These are phyloP conservation scores for Rhinocladiella mackenziei DNA, from an alignment of 2,329 filamentous ascomycete species.

Conservation along the genomic window DNA sequence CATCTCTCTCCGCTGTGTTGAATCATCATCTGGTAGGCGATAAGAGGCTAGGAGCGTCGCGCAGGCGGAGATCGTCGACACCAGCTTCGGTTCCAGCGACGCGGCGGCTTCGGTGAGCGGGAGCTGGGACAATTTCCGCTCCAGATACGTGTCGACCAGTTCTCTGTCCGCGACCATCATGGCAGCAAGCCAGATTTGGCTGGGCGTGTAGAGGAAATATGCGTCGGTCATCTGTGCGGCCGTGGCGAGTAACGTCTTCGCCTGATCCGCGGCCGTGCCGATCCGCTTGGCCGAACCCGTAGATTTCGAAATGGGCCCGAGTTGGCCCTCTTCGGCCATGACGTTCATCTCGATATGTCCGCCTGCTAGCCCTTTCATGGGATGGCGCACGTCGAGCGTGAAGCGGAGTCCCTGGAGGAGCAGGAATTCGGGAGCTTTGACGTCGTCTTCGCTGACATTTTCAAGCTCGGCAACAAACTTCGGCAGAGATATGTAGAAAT, in stretches of 20 bases:
- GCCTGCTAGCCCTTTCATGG: slow-evolving; percentile 81
- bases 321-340: slow-evolving; percentile 53
- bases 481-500: slow-evolving; percentile 65
- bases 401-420: slow-evolving; percentile 90
- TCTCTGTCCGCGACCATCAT: slow-evolving; percentile 67
- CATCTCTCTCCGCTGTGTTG: slow-evolving; percentile 41
- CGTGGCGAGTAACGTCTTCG: slow-evolving; percentile 69
- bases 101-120: background rate
- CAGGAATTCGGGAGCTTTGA: slow-evolving; percentile 87
- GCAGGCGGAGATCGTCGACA: slow-evolving; percentile 39
- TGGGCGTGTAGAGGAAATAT: slow-evolving; percentile 95
- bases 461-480: slow-evolving; percentile 67
- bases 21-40: slow-evolving; percentile 37
- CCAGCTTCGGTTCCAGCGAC: slow-evolving; percentile 29
- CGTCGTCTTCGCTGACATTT: slow-evolving; percentile 70
- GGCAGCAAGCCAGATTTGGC: slow-evolving; percentile 86
- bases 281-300: slow-evolving; percentile 42
- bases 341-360: slow-evolving; percentile 73
- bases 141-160: slow-evolving; percentile 43
- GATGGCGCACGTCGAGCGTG: slow-evolving; percentile 88
- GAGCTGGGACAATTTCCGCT: slow-evolving; percentile 39
- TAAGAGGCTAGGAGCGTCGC: slow-evolving; percentile 40
- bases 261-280: slow-evolving; percentile 64
- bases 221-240: slow-evolving; percentile 83
- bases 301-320: slow-evolving; percentile 25